Conservation (phyloP, 202 grass and related monocot genomes). For the Schoenoplectus tabernaemontani region DNA sequence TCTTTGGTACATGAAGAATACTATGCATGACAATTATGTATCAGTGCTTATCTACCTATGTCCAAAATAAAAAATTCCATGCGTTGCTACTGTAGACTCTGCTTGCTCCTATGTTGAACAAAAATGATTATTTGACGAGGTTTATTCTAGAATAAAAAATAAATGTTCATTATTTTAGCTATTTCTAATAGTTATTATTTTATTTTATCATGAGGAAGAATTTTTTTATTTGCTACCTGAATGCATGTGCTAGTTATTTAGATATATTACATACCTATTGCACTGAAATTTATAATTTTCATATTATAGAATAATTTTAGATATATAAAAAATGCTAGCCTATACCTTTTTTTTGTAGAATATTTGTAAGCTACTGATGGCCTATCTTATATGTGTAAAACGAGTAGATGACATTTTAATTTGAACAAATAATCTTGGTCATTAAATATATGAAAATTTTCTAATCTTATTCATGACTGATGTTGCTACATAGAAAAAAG, state of each 20-base stretch:
- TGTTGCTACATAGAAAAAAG: neutral
- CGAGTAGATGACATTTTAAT: too few species aligned
- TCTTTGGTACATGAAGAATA: constrained; percentile 12
- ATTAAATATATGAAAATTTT: too few species aligned
- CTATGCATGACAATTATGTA: constrained; percentile 15
- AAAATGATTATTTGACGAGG: neutral
- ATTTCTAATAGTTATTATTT: neutral
- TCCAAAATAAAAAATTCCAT: neutral
- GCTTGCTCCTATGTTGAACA: neutral
- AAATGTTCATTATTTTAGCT: too few species aligned
- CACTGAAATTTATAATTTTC: neutral
- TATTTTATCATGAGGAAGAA: neutral
- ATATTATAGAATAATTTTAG: neutral
- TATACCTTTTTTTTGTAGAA: neutral
- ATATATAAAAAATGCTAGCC: neutral
- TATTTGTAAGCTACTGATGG: neutral
- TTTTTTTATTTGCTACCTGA: neutral
- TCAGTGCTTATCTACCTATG: neutral
- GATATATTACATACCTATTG: neutral
- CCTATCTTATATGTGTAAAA: neutral
- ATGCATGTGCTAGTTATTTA: too few species aligned
- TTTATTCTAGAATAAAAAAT: neutral
- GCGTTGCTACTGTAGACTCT: too few species aligned
- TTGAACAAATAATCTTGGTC: too few species aligned
- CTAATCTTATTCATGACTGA: neutral